These are phyloP conservation scores for Fraxinus pennsylvanica DNA, from an alignment of 257 asterid genomes.

Conservation along the genomic window DNA sequence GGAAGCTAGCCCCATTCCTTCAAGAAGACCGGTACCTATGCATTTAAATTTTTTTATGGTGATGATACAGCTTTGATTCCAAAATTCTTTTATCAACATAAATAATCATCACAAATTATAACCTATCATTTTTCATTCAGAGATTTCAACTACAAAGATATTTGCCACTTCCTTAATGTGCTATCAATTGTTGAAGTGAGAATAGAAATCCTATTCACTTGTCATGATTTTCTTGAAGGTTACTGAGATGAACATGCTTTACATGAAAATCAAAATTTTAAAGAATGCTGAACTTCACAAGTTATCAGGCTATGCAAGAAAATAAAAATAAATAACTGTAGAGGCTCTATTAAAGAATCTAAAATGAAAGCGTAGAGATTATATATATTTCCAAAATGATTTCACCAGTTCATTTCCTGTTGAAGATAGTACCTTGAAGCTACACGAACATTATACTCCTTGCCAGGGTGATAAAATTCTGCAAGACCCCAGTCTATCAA, in stretches of 20 bases:
- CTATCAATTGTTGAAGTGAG: too few relatives aligned
- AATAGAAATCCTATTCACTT: too few relatives aligned
- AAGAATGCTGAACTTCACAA: not conserved
- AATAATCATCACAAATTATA: not conserved
- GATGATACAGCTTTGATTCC: not conserved
- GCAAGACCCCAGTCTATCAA: constrained; percentile 85
- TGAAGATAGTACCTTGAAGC: constrained; percentile 61
- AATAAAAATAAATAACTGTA: not conserved
- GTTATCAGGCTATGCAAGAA: not conserved
- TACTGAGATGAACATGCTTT: not conserved
- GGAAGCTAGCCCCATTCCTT: not conserved
- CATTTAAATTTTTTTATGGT: not conserved
- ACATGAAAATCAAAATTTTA: not conserved
- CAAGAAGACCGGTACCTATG: not conserved
- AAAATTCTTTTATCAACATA: not conserved
- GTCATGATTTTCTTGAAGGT: not conserved
- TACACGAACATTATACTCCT: constrained; percentile 80
- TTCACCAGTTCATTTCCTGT: constrained; percentile 16
- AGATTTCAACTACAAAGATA: not conserved
- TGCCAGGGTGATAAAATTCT: constrained; percentile 74
- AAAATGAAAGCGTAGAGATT: not conserved
- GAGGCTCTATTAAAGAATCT: not conserved
- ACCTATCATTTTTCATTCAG: not conserved
- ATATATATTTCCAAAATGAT: not conserved
- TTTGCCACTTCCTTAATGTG: not conserved